Base-by-base conservation (phyloP, 164 flowering plant species). In the Sedum album region DNA sequence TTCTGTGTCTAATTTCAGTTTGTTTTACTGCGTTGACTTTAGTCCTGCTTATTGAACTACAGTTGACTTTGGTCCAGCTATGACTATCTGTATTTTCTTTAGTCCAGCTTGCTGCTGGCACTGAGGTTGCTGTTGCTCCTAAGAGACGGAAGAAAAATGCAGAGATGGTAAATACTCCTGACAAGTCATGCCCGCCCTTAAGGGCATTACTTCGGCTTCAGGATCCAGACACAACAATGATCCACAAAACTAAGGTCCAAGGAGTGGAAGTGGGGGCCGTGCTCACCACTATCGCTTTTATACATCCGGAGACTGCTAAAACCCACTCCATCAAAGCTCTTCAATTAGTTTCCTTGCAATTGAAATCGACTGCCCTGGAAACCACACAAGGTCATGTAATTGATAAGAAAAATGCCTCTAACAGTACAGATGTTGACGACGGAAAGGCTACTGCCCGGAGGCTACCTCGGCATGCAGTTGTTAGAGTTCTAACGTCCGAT, bases 61-160 rank as follows among this genome's bases (percentile, higher is more conserved):
- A 35, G 3, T 35, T 35, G 46, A 41, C 46, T 41, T 13, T 41
- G 15, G 11, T 41, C 46, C 92, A 86, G 86, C 97, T 92, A n/a
- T 51, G 75, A 76, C 70, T 53, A 41, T 49, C 68, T 26, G 60
- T 31, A n/a, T 79, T 69, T 69, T 66, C 68, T 63, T 35, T 87
- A 95, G 99, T 92, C 73, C 94, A 88, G 86, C 97, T 95, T 73
- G 88, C 89, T 68, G 89, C 90, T 6, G 97, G 96, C 75, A 83
- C 91, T 77, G 97, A 95, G 86, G 97, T 95, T 71, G 89, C 89
- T 33, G 97, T 95, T 73, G 91, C 94, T 72, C 96, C 97, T 65
- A 95, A 90, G 80, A 79, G 84, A 69, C 89, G 99, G 20, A 85
- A 79, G 71, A 84, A 73, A 72, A 66, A 42, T 68, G 53, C 35